phyloP scores from a whole-genome alignment of 2,329 filamentous ascomycete genomes.

The Rhynchosporium graminicola region DNA sequence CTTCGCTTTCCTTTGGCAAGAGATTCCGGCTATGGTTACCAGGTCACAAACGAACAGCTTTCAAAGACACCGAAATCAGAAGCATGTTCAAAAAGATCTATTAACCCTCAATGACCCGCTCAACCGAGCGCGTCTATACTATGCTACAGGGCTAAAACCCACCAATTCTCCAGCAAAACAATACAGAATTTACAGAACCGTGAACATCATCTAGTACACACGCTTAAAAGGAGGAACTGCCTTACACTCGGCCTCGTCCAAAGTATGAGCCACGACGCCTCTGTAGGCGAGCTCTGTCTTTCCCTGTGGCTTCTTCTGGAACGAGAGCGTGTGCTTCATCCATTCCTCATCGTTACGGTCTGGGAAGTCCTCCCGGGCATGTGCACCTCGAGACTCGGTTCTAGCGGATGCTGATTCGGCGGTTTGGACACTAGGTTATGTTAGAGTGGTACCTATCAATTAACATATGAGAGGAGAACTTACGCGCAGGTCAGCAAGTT shows the following conservation, averaged over 20 bases:
- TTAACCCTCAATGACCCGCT: not conserved
- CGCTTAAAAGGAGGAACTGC: constrained; percentile 95
- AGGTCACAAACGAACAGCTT: not conserved
- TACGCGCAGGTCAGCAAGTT: constrained; percentile 84
- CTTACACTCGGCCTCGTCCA: constrained; percentile 97
- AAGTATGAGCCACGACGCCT: constrained; percentile 75
- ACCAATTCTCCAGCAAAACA: constrained; percentile 5
- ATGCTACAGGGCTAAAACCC: constrained; percentile 29
- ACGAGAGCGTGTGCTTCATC: constrained; percentile 99
- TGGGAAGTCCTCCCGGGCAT: constrained; percentile 94
- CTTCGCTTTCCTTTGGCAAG: no score
- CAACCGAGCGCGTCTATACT: constrained; percentile 17
- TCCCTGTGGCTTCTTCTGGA: constrained; percentile 90
- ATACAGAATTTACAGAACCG: constrained; percentile 13
- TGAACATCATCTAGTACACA: constrained; percentile 63
- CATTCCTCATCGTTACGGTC: constrained; percentile 94
- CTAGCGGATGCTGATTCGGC: constrained; percentile 86
- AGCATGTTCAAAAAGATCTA: constrained; percentile 3
- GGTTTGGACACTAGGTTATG: constrained; percentile 71
- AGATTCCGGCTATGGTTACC: not conserved
- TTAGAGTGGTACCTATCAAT: constrained; percentile 16
- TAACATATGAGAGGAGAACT: constrained; percentile 10
- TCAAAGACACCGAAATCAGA: not conserved
- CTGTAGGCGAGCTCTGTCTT: constrained; percentile 86
- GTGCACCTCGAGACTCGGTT: constrained; percentile 95